Evolutionary conservation across 768 basidiomycete species (phyloP).

Genomic region (Strobilomyces echinocephalus): DNA sequence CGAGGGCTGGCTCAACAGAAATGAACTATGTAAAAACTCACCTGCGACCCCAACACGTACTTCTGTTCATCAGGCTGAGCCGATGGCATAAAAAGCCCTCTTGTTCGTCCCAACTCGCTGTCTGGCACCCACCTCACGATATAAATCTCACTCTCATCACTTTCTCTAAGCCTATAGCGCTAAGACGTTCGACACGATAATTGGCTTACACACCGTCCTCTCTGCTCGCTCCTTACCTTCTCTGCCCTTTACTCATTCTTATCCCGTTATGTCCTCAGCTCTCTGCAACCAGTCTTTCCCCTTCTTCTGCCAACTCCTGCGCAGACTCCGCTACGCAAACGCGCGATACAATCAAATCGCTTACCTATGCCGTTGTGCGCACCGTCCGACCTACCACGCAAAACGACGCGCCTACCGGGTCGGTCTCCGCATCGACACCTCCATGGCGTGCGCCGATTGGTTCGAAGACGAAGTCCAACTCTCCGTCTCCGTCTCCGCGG

Average conservation of each 20-base stretch:
- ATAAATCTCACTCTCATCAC: background rate
- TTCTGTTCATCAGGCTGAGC: background rate
- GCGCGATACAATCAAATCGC: constrained; percentile 38
- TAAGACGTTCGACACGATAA: background rate
- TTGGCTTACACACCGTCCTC: background rate
- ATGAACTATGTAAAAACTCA: background rate
- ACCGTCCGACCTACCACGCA: constrained; percentile 42
- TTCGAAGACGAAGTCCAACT: constrained; percentile 24
- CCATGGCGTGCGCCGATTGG: constrained; percentile 34
- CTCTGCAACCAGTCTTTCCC: constrained; percentile 16
- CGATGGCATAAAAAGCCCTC: constrained; percentile 17
- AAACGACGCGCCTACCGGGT: constrained; percentile 41
- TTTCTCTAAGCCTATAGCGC: background rate
- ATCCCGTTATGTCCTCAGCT: background rate
- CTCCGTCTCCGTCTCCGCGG: constrained; percentile 35
- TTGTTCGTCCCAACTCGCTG: background rate
- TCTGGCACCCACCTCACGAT: constrained; percentile 14
- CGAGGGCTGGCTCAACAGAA: background rate
- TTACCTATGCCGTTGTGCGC: constrained; percentile 31
- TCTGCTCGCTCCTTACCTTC: background rate
- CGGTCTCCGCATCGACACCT: constrained; percentile 43
- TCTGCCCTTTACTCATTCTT: too few species aligned
- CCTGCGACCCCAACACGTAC: constrained; percentile 11
- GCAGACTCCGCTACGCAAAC: constrained; percentile 42
- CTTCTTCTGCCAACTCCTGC: constrained; percentile 34